These are phyloP conservation scores for Pythium aristosporum DNA, from an alignment of 352 stramenopile species.

Conservation along the genomic window DNA sequence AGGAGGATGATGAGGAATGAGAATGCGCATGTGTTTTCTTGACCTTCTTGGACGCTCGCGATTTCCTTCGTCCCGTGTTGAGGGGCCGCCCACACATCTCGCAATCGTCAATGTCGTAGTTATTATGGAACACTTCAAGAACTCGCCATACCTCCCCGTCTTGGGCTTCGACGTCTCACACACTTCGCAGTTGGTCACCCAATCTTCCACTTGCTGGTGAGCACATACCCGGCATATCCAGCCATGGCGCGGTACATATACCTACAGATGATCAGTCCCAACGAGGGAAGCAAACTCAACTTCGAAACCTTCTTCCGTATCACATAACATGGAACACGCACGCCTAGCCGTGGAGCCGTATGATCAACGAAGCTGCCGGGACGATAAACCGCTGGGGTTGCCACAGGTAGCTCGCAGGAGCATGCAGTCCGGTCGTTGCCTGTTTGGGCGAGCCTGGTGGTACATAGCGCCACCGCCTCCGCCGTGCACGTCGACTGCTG, in stretches of 20 bases:
- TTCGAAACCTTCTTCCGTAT: not conserved
- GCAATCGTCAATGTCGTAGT: too few relatives aligned
- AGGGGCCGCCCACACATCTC: too few relatives aligned
- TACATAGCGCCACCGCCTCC: slow-evolving; percentile 1
- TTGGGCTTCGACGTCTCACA: slow-evolving; percentile 66
- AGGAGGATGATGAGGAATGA: too few relatives aligned
- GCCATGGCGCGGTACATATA: slow-evolving; percentile 36
- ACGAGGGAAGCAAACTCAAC: not conserved
- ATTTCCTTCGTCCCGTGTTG: too few relatives aligned
- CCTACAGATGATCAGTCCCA: not conserved
- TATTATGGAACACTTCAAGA: too few relatives aligned
- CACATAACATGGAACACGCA: slow-evolving; percentile 1
- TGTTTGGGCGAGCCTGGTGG: not conserved
- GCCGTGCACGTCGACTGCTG: slow-evolving; percentile 1
- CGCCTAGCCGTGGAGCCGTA: slow-evolving; percentile 33
- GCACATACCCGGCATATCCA: slow-evolving; percentile 71
- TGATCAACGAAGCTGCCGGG: slow-evolving; percentile 31
- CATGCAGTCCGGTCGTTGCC: not conserved
- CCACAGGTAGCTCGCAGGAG: slow-evolving; percentile 32
- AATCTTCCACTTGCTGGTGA: slow-evolving; percentile 68
- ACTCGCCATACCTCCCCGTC: slow-evolving; percentile 37
- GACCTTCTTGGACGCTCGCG: too few relatives aligned
- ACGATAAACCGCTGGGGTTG: slow-evolving; percentile 31
- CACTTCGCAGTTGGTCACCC: slow-evolving; percentile 69
- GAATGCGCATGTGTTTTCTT: too few relatives aligned